phyloP scores from a whole-genome alignment of 2,329 filamentous ascomycete genomes.

The Escovopsis sp. region DNA sequence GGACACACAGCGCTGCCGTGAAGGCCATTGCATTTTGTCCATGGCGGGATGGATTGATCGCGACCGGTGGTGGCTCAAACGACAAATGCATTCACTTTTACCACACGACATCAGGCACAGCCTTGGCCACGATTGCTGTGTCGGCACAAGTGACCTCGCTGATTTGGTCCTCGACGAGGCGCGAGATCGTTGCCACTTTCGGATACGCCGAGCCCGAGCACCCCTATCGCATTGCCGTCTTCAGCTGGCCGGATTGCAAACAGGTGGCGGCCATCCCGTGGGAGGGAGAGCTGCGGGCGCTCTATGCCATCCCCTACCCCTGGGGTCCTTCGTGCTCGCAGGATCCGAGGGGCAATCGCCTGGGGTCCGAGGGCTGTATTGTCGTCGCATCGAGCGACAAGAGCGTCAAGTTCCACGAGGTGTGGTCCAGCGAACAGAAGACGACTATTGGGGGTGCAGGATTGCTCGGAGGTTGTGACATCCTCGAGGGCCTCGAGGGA shows the following conservation, averaged over 20 bases:
- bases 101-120: conserved; percentile 68
- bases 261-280: conserved; percentile 76
- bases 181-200: conserved; percentile 86
- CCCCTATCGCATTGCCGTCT: conserved; percentile 76
- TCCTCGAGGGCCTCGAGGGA: conserved; percentile 67
- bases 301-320: conserved; percentile 82
- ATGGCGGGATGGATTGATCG: conserved; percentile 75
- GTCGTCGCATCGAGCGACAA: conserved; percentile 86
- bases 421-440: conserved; percentile 55
- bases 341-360: conserved; percentile 10
- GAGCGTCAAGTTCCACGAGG: conserved; percentile 87
- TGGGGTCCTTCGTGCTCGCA: conserved; percentile 22
- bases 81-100: conserved; percentile 96
- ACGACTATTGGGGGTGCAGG: conserved; percentile 36
- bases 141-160: conserved; percentile 86
- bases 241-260: conserved; percentile 83
- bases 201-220: conserved; percentile 88
- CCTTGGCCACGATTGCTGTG: conserved; percentile 80
- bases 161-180: conserved; percentile 72
- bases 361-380: conserved; percentile 43
- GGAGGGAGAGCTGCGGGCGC: conserved; percentile 61
- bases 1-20: conserved; percentile 71
- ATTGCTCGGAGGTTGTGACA: conserved; percentile 66
- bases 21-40: conserved; percentile 96
- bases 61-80: conserved; percentile 84